Conservation (phyloP, 495 filamentous ascomycete genomes). For the Neurospora sp. region DNA sequence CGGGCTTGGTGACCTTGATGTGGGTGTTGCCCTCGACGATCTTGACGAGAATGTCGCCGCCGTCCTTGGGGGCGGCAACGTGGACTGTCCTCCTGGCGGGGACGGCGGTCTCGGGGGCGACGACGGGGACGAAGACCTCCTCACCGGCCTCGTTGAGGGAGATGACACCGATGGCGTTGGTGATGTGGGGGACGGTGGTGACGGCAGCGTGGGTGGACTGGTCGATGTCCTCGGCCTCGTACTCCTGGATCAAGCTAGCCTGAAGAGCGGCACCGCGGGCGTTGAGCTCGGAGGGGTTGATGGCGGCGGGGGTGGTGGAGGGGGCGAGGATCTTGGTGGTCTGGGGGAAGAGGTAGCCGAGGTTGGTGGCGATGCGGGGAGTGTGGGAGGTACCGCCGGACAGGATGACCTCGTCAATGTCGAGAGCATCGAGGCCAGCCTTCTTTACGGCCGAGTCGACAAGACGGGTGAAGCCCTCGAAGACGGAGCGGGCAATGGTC, state of each 20-base stretch:
- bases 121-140: slow-evolving; percentile 64
- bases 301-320: slow-evolving; percentile 58
- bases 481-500: slow-evolving; percentile 72
- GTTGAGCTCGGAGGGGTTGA: slow-evolving; percentile 88
- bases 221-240: slow-evolving; percentile 85
- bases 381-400: slow-evolving; percentile 90
- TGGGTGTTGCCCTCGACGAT: slow-evolving; percentile 76
- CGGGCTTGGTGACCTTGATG: slow-evolving; percentile 83
- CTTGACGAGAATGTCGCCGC: slow-evolving; percentile 78
- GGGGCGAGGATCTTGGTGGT: slow-evolving; percentile 74
- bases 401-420: slow-evolving; percentile 91
- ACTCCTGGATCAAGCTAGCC: slow-evolving; percentile 83
- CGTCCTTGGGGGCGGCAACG: slow-evolving; percentile 60
- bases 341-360: slow-evolving; percentile 69
- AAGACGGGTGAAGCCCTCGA: slow-evolving; percentile 75
- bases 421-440: slow-evolving; percentile 82
- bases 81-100: slow-evolving; percentile 76
- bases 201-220: slow-evolving; percentile 93
- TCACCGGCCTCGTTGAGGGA: slow-evolving; percentile 50
- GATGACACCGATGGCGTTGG: slow-evolving; percentile 79
- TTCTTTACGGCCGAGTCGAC: slow-evolving; percentile 81
- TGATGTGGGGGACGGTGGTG: slow-evolving; percentile 83
- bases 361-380: slow-evolving; percentile 73
- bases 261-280: slow-evolving; percentile 91
- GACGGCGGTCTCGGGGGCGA: slow-evolving; percentile 77